Evolutionary conservation across 805 yeast genomes (phyloP).

Genomic region (Lachancea nothofagi): DNA sequence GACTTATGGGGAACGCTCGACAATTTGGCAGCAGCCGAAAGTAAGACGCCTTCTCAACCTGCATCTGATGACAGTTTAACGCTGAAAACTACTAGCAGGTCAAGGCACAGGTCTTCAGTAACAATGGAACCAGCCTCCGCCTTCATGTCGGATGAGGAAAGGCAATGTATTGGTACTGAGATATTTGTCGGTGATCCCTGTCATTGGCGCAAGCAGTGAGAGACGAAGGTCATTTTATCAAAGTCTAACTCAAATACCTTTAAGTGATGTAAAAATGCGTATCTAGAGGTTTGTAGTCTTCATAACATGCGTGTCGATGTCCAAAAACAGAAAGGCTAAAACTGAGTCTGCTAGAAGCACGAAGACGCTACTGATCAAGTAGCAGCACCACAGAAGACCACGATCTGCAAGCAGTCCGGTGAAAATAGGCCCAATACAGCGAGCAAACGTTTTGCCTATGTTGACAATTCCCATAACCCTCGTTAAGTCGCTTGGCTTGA

Average conservation of each 20-base stretch:
- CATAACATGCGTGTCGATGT: constrained; percentile 29
- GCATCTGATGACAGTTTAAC: constrained; percentile 18
- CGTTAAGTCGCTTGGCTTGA: constrained; percentile 59
- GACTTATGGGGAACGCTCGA: constrained; percentile 26
- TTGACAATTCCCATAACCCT: constrained; percentile 81
- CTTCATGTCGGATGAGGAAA: constrained; percentile 26
- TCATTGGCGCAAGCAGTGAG: too few relatives aligned
- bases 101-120: constrained; percentile 5
- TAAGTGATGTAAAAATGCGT: neutral
- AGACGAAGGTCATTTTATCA: too few relatives aligned
- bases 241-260: too few relatives aligned
- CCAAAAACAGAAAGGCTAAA: constrained; percentile 30
- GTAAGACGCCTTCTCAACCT: constrained; percentile 22
- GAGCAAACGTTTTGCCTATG: constrained; percentile 77
- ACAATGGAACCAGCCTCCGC: constrained; percentile 22
- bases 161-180: constrained; percentile 26
- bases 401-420: constrained; percentile 67
- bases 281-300: constrained; percentile 9
- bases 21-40: constrained; percentile 24
- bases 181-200: constrained; percentile 14
- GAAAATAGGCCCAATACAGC: constrained; percentile 74
- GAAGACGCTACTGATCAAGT: constrained; percentile 45
- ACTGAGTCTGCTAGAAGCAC: constrained; percentile 38
- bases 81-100: constrained; percentile 16
- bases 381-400: constrained; percentile 45